Evolutionary conservation across 495 filamentous ascomycete species (phyloP).

Genomic region (Aspergillus mulundensis): DNA sequence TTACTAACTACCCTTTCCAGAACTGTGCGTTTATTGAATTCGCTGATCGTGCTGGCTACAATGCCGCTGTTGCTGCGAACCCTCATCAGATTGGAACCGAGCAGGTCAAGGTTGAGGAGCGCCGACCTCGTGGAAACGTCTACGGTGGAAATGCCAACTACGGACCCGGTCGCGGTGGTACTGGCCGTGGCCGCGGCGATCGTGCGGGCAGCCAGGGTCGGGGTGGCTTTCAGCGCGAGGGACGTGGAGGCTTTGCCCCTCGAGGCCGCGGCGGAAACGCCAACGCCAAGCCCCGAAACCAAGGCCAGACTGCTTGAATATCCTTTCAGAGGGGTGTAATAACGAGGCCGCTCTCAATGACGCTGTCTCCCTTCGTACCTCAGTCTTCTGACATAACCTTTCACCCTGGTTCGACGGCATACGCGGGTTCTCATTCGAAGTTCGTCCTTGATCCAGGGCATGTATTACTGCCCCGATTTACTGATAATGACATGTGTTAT

Average conservation of each 20-base stretch:
- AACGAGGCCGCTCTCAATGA: not conserved
- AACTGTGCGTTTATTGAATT: constrained; percentile 98
- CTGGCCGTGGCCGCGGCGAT: constrained; percentile 64
- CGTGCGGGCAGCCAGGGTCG: constrained; percentile 63
- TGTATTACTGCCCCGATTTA: constrained; percentile 43
- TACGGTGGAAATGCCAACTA: constrained; percentile 60
- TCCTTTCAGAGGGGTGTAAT: constrained; percentile 7
- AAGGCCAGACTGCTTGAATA: constrained; percentile 45
- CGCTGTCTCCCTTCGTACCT: constrained; percentile 13
- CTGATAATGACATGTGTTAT: constrained; percentile 50
- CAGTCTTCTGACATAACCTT: constrained; percentile 14
- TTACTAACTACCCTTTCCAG: constrained; percentile 39
- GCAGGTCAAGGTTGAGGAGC: constrained; percentile 81
- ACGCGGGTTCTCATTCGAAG: constrained; percentile 6
- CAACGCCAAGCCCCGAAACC: constrained; percentile 46
- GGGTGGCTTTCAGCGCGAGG: constrained; percentile 63
- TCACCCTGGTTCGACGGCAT: constrained; percentile 20
- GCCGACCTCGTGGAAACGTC: constrained; percentile 66
- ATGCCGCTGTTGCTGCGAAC: constrained; percentile 76
- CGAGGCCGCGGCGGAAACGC: constrained; percentile 54
- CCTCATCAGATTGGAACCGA: constrained; percentile 80
- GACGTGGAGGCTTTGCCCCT: constrained; percentile 51
- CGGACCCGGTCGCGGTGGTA: constrained; percentile 52
- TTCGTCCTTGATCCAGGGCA: constrained; percentile 26
- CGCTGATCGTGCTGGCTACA: constrained; percentile 68